Evolutionary conservation across 1,284 basidiomycete genomes (phyloP).

Genomic region (Leccinum ponderosum): DNA sequence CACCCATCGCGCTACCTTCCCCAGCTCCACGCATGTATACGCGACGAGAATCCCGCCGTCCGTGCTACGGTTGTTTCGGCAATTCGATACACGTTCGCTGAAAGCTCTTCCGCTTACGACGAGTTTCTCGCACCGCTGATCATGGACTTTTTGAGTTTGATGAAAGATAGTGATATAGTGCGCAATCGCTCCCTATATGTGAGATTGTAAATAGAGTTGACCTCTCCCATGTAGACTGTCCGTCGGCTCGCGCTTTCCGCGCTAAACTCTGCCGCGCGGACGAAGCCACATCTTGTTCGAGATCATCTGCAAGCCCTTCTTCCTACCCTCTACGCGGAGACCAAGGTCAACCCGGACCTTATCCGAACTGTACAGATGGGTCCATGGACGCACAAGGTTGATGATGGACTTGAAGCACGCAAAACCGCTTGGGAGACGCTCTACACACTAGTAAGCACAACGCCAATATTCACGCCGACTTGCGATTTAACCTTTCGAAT

Average conservation of each 20-base stretch:
- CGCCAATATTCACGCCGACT: not conserved
- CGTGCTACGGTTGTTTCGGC: constrained; percentile 92
- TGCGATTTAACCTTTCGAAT: constrained; percentile 11
- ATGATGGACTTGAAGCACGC: constrained; percentile 91
- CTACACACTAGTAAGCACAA: constrained; percentile 78
- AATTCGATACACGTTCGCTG: constrained; percentile 94
- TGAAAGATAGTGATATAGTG: constrained; percentile 86
- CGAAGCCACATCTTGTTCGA: constrained; percentile 89
- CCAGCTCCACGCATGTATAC: constrained; percentile 86
- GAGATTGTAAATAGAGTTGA: constrained; percentile 1
- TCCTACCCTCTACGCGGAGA: constrained; percentile 86
- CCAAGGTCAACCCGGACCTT: constrained; percentile 76
- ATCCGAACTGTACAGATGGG: constrained; percentile 97
- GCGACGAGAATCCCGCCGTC: constrained; percentile 65
- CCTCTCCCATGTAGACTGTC: constrained; percentile 60
- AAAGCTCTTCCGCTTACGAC: constrained; percentile 82
- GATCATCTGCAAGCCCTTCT: constrained; percentile 80
- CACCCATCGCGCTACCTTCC: constrained; percentile 88
- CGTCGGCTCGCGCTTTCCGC: constrained; percentile 85
- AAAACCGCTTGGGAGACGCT: constrained; percentile 98
- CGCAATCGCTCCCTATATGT: constrained; percentile 24
- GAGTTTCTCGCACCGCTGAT: constrained; percentile 85
- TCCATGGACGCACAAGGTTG: constrained; percentile 95
- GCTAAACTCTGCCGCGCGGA: constrained; percentile 91
- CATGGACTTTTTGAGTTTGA: constrained; percentile 87